phyloP scores from a whole-genome alignment of 352 stramenopile species.

The Pythium inflatum region DNA sequence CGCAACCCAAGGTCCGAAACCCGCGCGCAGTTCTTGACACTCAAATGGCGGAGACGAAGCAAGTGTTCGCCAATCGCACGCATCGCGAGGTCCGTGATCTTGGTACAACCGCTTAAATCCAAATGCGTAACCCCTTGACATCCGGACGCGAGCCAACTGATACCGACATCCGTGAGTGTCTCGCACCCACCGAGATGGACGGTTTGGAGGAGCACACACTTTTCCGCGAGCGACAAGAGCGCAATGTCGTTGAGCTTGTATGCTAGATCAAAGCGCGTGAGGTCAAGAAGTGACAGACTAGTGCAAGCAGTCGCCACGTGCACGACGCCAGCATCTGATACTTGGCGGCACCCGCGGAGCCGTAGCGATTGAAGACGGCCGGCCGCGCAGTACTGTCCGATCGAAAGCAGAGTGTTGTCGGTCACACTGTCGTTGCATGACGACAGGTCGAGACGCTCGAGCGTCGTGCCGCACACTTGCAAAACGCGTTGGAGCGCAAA shows the following conservation, averaged over 20 bases:
- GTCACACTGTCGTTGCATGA: slow-evolving; percentile 75
- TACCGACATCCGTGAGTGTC: slow-evolving; percentile 90
- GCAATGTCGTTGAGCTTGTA: slow-evolving; percentile 94
- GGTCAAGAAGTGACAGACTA: slow-evolving; percentile 73
- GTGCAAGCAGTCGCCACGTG: slow-evolving; percentile 67
- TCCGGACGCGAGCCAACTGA: slow-evolving; percentile 89
- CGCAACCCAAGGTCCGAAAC: slow-evolving; percentile 64
- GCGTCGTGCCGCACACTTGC: slow-evolving; percentile 51
- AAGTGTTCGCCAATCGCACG: slow-evolving; percentile 82
- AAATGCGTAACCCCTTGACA: slow-evolving; percentile 83
- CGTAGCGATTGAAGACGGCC: slow-evolving; percentile 61
- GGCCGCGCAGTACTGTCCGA: slow-evolving; percentile 60
- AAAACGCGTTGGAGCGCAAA: slow-evolving; percentile 87
- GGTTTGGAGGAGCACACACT: slow-evolving; percentile 53
- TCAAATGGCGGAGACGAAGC: slow-evolving; percentile 57
- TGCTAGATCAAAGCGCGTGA: slow-evolving; percentile 86
- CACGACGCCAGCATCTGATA: slow-evolving; percentile 87
- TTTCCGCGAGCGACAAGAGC: slow-evolving; percentile 80
- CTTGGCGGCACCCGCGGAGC: slow-evolving; percentile 82
- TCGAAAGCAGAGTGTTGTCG: slow-evolving; percentile 75
- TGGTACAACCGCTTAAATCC: slow-evolving; percentile 81
- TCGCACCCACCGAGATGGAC: slow-evolving; percentile 84
- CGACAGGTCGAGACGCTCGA: slow-evolving; percentile 80
- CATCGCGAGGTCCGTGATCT: slow-evolving; percentile 89
- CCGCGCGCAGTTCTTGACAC: slow-evolving; percentile 48